phyloP scores from a whole-genome alignment of 345 rosid species.

The Tarenaya hassleriana region DNA sequence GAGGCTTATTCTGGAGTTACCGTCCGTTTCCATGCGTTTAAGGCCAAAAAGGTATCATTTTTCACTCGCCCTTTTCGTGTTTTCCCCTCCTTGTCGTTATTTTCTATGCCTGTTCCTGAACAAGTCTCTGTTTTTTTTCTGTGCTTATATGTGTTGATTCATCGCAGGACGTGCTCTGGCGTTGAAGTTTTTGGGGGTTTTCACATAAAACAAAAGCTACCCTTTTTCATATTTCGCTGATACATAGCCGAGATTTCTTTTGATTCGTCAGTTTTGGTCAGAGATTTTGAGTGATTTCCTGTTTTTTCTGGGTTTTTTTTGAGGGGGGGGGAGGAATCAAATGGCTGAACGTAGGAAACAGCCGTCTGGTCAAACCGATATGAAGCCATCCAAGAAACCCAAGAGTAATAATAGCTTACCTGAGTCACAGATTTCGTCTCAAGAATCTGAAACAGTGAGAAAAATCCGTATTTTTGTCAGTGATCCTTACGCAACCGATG shows the following conservation, averaged over 20 bases:
- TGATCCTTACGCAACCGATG: slow-evolving; percentile 86
- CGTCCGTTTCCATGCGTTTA: slow-evolving; percentile 86
- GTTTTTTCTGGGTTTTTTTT: slow-evolving; percentile 13
- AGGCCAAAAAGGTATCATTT: slow-evolving; percentile 51
- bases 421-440: not conserved
- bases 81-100: not conserved
- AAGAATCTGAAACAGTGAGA: slow-evolving; percentile 26
- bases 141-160: slow-evolving; percentile 6
- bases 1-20: slow-evolving; percentile 43
- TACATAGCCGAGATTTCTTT: slow-evolving; percentile 35
- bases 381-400: slow-evolving; percentile 21
- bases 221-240: slow-evolving; percentile 39
- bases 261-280: slow-evolving; percentile 30
- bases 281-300: slow-evolving; percentile 4
- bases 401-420: not conserved
- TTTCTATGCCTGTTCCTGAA: not conserved
- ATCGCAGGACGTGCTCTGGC: slow-evolving; percentile 74
- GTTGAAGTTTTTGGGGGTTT: slow-evolving; percentile 57
- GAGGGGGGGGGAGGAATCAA: slow-evolving; percentile 24
- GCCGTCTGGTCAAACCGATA: slow-evolving; percentile 17
- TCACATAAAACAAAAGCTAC: slow-evolving; percentile 49
- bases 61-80: too few relatives aligned
- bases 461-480: slow-evolving; percentile 53
- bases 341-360: slow-evolving; percentile 26
- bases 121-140: not conserved